Percentiles rank a stretch among this genome's conserved stretches.
Evolutionary conservation across 1,139 yeast species (phyloP).

Genomic region (Magnusiomyces fungicola): DNA sequence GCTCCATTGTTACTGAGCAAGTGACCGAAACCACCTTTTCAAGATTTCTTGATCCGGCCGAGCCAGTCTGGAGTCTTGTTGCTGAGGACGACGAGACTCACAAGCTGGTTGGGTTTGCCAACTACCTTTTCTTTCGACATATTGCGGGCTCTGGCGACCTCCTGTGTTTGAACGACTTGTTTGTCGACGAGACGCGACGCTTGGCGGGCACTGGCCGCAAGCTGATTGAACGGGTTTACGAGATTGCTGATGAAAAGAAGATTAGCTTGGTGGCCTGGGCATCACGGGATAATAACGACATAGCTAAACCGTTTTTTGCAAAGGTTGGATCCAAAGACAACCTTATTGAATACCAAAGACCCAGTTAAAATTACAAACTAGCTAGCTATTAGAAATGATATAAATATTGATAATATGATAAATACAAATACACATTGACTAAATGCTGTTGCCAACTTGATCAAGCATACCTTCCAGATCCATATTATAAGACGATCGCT

Average conservation of each 20-base stretch:
- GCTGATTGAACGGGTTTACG: constrained; percentile 42
- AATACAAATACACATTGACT: too few relatives aligned
- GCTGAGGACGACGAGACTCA: constrained; percentile 13
- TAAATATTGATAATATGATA: too few relatives aligned
- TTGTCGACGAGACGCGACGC: constrained; percentile 32
- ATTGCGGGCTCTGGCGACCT: constrained; percentile 44
- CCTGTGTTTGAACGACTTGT: constrained; percentile 45
- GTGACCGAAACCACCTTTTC: constrained; percentile 41
- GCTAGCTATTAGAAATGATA: too few relatives aligned
- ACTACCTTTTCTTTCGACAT: constrained; percentile 42
- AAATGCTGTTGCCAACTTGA: too few relatives aligned
- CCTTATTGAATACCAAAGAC: constrained; percentile 34
- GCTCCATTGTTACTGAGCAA: constrained; percentile 31
- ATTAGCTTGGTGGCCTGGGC: constrained; percentile 49
- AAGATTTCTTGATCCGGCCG: constrained; percentile 39
- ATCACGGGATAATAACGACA: constrained; percentile 48
- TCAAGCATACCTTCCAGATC: too few relatives aligned
- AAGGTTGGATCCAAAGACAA: constrained; percentile 46
- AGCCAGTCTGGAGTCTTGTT: constrained; percentile 38
- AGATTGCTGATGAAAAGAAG: constrained; percentile 39
- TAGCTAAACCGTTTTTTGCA: constrained; percentile 52
- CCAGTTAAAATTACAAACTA: too few relatives aligned
- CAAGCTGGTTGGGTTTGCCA: constrained; percentile 39
- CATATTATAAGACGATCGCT: too few relatives aligned
- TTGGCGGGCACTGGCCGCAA: constrained; percentile 44